These are phyloP conservation scores for Cairneyella variabilis DNA, from an alignment of 495 filamentous ascomycete genomes.

Conservation along the genomic window DNA sequence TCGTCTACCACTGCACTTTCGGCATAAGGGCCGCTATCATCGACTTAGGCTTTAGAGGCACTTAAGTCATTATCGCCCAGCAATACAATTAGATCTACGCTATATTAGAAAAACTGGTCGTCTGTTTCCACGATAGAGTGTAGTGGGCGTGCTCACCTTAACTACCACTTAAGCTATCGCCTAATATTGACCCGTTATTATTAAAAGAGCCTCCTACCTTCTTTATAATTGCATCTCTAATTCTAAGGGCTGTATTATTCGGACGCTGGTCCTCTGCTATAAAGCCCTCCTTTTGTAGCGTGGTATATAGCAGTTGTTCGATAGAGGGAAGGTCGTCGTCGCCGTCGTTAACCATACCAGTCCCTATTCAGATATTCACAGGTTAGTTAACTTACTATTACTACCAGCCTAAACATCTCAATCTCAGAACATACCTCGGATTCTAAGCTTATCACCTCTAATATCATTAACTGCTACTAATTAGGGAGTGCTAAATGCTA, in stretches of 20 bases:
- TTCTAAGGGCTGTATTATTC: conserved; percentile 6
- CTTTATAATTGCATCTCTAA: conserved; percentile 7
- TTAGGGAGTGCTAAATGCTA: conserved; percentile 10
- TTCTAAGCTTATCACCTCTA: conserved; percentile 5
- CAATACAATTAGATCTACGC: conserved; percentile 14
- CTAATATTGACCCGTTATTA: conserved; percentile 1
- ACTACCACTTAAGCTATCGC: conserved; percentile 2
- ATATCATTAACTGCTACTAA: conserved; percentile 10
- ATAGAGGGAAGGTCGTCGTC: conserved; percentile 13
- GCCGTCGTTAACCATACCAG: background rate
- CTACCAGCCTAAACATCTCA: conserved; percentile 15
- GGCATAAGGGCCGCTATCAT: conserved; percentile 8
- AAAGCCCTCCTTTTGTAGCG: conserved; percentile 15
- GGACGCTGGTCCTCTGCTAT: conserved; percentile 8
- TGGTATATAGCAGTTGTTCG: conserved; percentile 19
- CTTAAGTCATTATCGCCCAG: conserved; percentile 11
- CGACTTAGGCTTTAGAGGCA: conserved; percentile 13
- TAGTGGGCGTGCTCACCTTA: no score
- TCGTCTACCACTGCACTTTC: conserved; percentile 3
- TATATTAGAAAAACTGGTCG: conserved; percentile 8
- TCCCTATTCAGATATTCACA: conserved; percentile 10
- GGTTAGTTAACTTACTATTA: conserved; percentile 12
- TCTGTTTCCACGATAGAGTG: no score
- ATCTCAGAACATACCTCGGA: conserved; percentile 16
- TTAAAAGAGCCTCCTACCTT: conserved; percentile 7